A percentile compares a stretch with the other conserved stretches of the same genome.
These are phyloP conservation scores for Leccinum pachyderme DNA, from an alignment of 1,284 basidiomycete species.

Conservation along the genomic window DNA sequence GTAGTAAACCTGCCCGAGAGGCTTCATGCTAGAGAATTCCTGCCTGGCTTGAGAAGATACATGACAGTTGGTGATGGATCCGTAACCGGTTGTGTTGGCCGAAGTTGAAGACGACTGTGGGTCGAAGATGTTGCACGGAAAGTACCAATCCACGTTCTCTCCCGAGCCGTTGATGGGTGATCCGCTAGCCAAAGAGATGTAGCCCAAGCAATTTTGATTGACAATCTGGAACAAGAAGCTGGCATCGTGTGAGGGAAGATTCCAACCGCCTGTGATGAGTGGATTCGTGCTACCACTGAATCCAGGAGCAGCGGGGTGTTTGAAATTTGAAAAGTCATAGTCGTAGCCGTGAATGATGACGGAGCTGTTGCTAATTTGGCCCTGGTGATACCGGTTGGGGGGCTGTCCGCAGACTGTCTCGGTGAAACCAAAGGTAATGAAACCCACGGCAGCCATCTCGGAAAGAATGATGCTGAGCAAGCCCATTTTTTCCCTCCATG, in stretches of 20 bases:
- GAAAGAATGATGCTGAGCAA: constrained; percentile 77
- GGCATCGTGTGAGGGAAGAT: constrained; percentile 82
- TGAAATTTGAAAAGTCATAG: constrained; percentile 88
- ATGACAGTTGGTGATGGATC: constrained; percentile 71
- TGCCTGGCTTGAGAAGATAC: constrained; percentile 51
- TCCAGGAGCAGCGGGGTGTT: constrained; percentile 68
- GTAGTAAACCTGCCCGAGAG: constrained; percentile 88
- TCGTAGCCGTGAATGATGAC: constrained; percentile 93
- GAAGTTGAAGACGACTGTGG: constrained; percentile 53
- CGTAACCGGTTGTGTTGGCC: constrained; percentile 71
- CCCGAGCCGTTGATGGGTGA: constrained; percentile 66
- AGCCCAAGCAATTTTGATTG: constrained; percentile 75
- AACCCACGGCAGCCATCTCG: constrained; percentile 93
- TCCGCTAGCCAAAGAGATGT: constrained; percentile 71
- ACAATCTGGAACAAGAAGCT: constrained; percentile 94
- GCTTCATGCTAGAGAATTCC: constrained; percentile 46
- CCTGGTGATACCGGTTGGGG: constrained; percentile 77
- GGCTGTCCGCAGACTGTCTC: constrained; percentile 89
- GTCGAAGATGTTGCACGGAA: constrained; percentile 89
- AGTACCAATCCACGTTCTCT: constrained; percentile 79
- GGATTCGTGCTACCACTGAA: constrained; percentile 86
- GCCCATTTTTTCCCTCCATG: constrained; percentile 99
- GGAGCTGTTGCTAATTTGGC: constrained; percentile 74
- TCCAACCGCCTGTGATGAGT: constrained; percentile 74
- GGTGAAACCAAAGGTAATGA: constrained; percentile 99